phyloP scores from a whole-genome alignment of 192 early-diverging fungal genomes.

The Linnemannia elongata region DNA sequence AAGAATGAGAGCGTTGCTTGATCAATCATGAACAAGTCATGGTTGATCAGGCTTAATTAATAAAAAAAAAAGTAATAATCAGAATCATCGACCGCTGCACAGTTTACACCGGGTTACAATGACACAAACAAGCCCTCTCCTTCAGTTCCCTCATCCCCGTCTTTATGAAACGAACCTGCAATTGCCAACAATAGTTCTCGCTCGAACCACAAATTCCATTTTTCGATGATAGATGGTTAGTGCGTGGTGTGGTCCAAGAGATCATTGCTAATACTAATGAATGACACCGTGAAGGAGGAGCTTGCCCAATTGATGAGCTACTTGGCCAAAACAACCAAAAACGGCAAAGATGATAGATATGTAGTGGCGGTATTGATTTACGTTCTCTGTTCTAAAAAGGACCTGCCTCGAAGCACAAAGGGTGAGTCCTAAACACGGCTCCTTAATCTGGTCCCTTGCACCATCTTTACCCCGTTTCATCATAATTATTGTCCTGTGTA shows the following conservation, averaged over 20 bases:
- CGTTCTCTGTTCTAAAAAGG: too few relatives aligned
- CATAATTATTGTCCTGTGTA: not conserved
- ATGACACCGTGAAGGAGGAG: not conserved
- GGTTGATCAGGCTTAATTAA: too few relatives aligned
- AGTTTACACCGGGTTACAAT: not conserved
- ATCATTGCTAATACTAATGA: not conserved
- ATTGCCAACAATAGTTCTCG: too few relatives aligned
- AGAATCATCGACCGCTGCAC: too few relatives aligned
- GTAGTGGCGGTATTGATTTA: too few relatives aligned
- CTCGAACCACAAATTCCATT: too few relatives aligned
- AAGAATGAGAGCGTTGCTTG: too few relatives aligned
- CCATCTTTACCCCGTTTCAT: not conserved
- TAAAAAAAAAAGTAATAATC: too few relatives aligned
- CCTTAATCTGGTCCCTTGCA: not conserved
- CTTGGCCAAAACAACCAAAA: not conserved
- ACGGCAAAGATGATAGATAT: too few relatives aligned
- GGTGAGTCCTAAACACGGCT: not conserved
- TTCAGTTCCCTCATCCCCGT: not conserved
- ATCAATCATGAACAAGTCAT: too few relatives aligned
- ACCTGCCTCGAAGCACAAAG: not conserved
- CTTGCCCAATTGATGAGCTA: not conserved
- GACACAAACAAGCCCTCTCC: not conserved
- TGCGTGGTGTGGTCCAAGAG: not conserved
- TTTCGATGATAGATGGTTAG: not conserved
- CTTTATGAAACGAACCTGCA: not conserved